phyloP scores from a whole-genome alignment of 805 yeast genomes.

The Komagataella pseudopastoris region DNA sequence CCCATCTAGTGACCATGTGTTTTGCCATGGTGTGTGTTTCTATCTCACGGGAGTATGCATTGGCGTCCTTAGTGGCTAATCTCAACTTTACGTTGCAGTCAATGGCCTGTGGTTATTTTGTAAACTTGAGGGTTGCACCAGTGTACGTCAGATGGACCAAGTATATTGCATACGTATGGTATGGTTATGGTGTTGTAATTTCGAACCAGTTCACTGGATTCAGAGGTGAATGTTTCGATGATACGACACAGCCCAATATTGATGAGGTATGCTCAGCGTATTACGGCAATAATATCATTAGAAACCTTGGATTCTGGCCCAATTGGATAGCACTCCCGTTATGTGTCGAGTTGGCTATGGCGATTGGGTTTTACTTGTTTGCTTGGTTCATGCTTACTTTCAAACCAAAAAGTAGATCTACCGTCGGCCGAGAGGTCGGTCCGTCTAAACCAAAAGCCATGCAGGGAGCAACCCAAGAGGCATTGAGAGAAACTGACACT shows the following conservation, averaged over 20 bases:
- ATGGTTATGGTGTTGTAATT: conserved; percentile 54
- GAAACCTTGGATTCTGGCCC: conserved; percentile 43
- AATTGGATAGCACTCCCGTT: conserved; percentile 60
- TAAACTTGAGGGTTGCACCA: conserved; percentile 60
- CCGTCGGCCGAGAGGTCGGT: conserved; percentile 26
- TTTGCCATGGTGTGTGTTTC: conserved; percentile 41
- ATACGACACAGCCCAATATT: conserved; percentile 13
- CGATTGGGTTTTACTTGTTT: conserved; percentile 34
- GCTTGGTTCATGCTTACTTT: conserved; percentile 34
- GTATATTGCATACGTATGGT: conserved; percentile 67
- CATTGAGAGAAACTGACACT: neutral
- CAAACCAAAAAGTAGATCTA: conserved; percentile 32
- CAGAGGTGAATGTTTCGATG: conserved; percentile 36
- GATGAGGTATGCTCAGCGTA: conserved; percentile 30
- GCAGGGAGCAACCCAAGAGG: neutral
- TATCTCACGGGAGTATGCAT: conserved; percentile 43
- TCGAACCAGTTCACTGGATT: conserved; percentile 56
- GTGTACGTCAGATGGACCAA: conserved; percentile 81
- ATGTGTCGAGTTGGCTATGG: conserved; percentile 44
- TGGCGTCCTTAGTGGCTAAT: conserved; percentile 49
- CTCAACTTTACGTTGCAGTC: conserved; percentile 57
- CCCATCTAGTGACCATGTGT: conserved; percentile 41
- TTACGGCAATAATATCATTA: conserved; percentile 40
- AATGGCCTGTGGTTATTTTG: conserved; percentile 72
- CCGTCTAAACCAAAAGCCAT: conserved; percentile 1